Conservation (phyloP, 2,329 filamentous ascomycete species). For the Phialemonium atrogriseum region DNA sequence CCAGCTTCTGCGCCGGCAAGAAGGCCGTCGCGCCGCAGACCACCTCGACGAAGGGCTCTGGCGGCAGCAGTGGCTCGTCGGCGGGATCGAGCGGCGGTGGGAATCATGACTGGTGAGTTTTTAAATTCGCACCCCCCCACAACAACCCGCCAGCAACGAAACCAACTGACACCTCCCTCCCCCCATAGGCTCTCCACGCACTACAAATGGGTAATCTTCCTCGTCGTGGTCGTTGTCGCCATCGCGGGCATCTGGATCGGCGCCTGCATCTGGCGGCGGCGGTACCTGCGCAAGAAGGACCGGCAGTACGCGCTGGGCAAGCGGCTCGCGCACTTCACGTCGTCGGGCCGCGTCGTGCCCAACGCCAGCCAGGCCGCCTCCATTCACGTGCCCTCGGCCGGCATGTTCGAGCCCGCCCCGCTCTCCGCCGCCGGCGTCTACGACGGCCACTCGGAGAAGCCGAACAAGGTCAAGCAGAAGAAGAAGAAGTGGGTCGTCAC, state of each 20-base stretch:
- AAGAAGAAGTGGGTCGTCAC: slow-evolving; percentile 40
- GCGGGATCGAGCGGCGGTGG: slow-evolving; percentile 17
- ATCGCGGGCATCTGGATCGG: slow-evolving; percentile 60
- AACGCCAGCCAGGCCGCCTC: slow-evolving; percentile 29
- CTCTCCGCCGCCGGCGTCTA: slow-evolving; percentile 21
- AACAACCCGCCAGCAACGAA: too few relatives aligned
- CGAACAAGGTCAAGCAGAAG: slow-evolving; percentile 30
- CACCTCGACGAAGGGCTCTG: slow-evolving; percentile 6
- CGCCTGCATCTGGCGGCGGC: slow-evolving; percentile 63
- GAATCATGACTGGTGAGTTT: slow-evolving; percentile 38
- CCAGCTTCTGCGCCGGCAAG: slow-evolving; percentile 50
- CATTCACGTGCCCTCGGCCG: slow-evolving; percentile 21
- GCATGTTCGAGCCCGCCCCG: slow-evolving; percentile 30
- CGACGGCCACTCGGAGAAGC: slow-evolving; percentile 18
- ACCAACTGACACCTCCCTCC: too few relatives aligned
- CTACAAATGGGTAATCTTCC: slow-evolving; percentile 75
- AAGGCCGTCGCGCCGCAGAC: slow-evolving; percentile 25
- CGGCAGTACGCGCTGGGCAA: slow-evolving; percentile 42
- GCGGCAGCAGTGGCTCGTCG: slow-evolving; percentile 19
- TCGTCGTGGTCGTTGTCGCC: slow-evolving; percentile 63
- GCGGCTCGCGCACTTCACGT: slow-evolving; percentile 22
- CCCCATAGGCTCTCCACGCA: slow-evolving; percentile 55
- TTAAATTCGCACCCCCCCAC: too few relatives aligned
- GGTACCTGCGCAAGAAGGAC: slow-evolving; percentile 64
- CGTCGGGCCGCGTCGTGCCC: slow-evolving; percentile 23